Evolutionary conservation across 2,329 filamentous ascomycete genomes (phyloP).

Genomic region (Cordyceps cicadae): DNA sequence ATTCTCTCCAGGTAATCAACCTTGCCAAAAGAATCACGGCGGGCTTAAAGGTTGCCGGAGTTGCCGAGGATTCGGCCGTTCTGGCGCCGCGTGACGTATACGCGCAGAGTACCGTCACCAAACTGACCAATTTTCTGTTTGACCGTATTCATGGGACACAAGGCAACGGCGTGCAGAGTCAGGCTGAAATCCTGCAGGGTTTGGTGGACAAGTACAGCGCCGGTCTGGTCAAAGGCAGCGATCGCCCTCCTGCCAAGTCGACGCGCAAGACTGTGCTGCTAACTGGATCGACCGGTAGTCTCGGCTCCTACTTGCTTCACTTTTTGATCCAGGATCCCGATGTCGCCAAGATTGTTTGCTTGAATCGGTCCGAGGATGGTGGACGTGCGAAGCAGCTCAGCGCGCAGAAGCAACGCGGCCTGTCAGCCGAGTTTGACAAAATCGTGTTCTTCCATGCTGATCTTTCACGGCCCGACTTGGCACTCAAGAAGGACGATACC

Average conservation of each 20-base stretch:
- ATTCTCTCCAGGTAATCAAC: constrained; percentile 31
- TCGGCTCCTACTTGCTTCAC: constrained; percentile 64
- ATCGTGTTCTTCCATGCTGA: constrained; percentile 42
- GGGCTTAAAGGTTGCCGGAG: constrained; percentile 15
- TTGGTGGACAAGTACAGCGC: constrained; percentile 20
- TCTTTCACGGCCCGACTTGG: constrained; percentile 37
- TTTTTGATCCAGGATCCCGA: constrained; percentile 19
- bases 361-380: constrained; percentile 29
- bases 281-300: constrained; percentile 81
- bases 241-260: not conserved
- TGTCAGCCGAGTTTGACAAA: constrained; percentile 28
- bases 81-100: constrained; percentile 22
- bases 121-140: constrained; percentile 19
- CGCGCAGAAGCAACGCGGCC: constrained; percentile 29
- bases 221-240: not conserved
- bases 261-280: constrained; percentile 57
- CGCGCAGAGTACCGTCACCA: constrained; percentile 21
- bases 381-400: constrained; percentile 29
- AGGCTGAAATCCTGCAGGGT: constrained; percentile 11
- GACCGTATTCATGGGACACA: not conserved
- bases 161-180: constrained; percentile 7
- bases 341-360: constrained; percentile 16
- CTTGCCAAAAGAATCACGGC: constrained; percentile 16
- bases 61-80: constrained; percentile 7
- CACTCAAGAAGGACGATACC: constrained; percentile 32